These are phyloP conservation scores for Fonsecaea pugnacius DNA, from an alignment of 2,329 filamentous ascomycete species.

Conservation along the genomic window DNA sequence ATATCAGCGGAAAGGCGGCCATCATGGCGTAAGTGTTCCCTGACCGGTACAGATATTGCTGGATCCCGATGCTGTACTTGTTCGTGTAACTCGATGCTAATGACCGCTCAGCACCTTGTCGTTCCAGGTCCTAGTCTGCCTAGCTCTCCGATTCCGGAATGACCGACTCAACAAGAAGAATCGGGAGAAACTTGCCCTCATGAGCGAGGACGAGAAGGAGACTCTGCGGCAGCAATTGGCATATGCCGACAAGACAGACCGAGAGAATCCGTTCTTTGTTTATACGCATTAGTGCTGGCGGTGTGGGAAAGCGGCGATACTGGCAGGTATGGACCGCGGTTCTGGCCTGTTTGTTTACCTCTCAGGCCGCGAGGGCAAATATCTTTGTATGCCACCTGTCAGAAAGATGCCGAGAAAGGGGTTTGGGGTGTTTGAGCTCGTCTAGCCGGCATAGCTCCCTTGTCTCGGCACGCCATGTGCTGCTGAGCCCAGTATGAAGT, in stretches of 20 bases:
- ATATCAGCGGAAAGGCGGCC: conserved; percentile 44
- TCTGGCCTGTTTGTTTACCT: background rate
- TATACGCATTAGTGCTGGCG: conserved; percentile 35
- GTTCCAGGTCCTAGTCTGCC: conserved; percentile 40
- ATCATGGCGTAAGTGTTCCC: conserved; percentile 7
- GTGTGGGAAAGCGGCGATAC: background rate
- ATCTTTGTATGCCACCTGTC: too few relatives aligned
- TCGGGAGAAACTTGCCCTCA: conserved; percentile 36
- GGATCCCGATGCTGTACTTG: background rate
- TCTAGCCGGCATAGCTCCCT: too few relatives aligned
- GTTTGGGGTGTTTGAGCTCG: too few relatives aligned
- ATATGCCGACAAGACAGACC: conserved; percentile 40
- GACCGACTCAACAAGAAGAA: conserved; percentile 42
- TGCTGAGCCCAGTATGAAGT: too few relatives aligned
- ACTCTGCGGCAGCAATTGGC: conserved; percentile 39
- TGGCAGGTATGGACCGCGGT: background rate
- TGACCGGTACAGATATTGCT: background rate
- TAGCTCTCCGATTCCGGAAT: conserved; percentile 41
- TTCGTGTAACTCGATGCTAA: conserved; percentile 34
- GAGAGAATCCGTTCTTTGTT: conserved; percentile 39
- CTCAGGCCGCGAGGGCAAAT: too few relatives aligned
- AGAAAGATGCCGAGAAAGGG: too few relatives aligned
- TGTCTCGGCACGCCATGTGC: too few relatives aligned
- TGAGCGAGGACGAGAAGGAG: conserved; percentile 40
- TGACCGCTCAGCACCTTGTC: conserved; percentile 39